Base-by-base conservation (phyloP, 2,329 filamentous ascomycete species). In the Microsporum ferrugineum region DNA sequence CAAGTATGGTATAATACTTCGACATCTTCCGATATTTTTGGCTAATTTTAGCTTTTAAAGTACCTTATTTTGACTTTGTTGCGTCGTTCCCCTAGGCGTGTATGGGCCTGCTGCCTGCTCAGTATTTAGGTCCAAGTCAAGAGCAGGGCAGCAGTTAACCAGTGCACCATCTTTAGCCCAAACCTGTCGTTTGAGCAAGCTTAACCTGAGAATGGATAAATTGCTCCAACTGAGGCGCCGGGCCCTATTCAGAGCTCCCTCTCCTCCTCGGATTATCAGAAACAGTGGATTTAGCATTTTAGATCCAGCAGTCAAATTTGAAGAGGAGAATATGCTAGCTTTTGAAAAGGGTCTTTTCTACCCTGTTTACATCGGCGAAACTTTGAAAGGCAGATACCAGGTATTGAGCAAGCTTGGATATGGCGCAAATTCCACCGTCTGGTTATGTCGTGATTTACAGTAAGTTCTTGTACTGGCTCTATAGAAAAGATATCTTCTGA, bases 371-470 rank as follows among this genome's bases (percentile, higher is more conserved):
- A 34, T 64, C 38, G 63, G 63, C 7, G 47, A 63, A 23, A 57
- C 63, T 2, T 61, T 61, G 34, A 38, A 51, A 23, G 12, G 38
- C 27, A 59, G 57, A 58, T 64, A 62, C 34, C 56, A 62, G 17
- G 57, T 62, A n/a, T 2, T 64, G 3, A 34, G 49, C 3, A 64
- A 61, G 31, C 45, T 63, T 0, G 61, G 63, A 12, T 63, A 55
- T n/a, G 61, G 61, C 3, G 57, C 59, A 17, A 59, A 61, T 60
- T 62, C 58, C 14, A 63, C 63, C 5, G 53, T 64, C 38, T 63
- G 60, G 60, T 36, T 59, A 5, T 62, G 61, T 57, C 47, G 62
- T 2, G 57, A 63, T 45, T 41, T 63, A n/a, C 1, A 29, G 62
- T 63, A 59, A 56, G 34, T 51, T 27, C 5, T 1, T 0, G 1